Evolutionary conservation across 805 yeast species (phyloP).

Genomic region (Ogataea ganodermae): DNA sequence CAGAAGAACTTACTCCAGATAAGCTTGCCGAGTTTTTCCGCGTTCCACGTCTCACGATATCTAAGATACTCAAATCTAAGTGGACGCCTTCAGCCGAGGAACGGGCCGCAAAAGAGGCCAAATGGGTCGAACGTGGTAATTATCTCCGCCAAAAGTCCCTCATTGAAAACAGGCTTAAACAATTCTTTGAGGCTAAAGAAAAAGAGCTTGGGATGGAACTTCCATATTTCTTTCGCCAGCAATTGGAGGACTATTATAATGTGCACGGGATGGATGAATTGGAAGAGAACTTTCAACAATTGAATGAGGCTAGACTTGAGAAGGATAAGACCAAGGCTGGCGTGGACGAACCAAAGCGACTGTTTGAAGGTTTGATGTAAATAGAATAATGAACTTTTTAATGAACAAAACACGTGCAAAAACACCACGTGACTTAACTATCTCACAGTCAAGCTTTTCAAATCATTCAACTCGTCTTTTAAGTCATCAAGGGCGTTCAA

Average conservation of each 20-base stretch:
- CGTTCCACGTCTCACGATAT: constrained; percentile 78
- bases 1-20: constrained; percentile 55
- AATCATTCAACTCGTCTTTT: constrained; percentile 27
- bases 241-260: constrained; percentile 25
- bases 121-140: constrained; percentile 57
- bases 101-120: constrained; percentile 41
- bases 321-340: constrained; percentile 5
- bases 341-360: not conserved
- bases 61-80: constrained; percentile 74
- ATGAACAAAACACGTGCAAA: not conserved
- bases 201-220: constrained; percentile 30
- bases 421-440: not conserved
- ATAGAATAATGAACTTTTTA: not conserved
- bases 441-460: constrained; percentile 3
- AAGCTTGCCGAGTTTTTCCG: constrained; percentile 65
- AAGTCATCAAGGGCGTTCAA: constrained; percentile 33
- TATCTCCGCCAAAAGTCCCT: constrained; percentile 28
- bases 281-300: constrained; percentile 24
- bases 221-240: constrained; percentile 32
- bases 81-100: constrained; percentile 73
- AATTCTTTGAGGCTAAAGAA: constrained; percentile 34
- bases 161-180: constrained; percentile 27
- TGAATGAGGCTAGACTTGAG: constrained; percentile 27
- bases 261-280: constrained; percentile 28
- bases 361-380: not conserved